phyloP scores from a whole-genome alignment of 176 grass and related monocot genomes.

The Eleusine indica region DNA sequence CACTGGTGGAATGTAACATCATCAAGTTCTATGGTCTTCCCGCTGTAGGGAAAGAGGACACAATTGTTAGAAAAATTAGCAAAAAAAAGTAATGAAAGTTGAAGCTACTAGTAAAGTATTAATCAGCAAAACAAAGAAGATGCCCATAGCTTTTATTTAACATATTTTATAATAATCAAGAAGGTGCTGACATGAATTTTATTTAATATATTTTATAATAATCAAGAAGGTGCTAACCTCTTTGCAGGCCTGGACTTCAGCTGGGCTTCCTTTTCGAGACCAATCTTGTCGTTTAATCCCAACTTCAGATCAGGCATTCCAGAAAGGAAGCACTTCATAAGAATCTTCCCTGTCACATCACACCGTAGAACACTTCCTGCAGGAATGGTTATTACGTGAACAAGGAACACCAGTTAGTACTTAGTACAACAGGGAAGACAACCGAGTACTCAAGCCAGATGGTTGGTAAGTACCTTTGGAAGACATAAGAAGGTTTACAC shows the following conservation, averaged over 20 bases:
- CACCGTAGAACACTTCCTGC: slow-evolving; percentile 95
- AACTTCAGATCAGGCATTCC: slow-evolving; percentile 99
- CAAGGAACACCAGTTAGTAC: slow-evolving; percentile 20
- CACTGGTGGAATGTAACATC: slow-evolving; percentile 99
- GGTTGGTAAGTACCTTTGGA: slow-evolving; percentile 79
- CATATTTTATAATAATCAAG: background rate
- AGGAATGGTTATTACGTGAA: slow-evolving; percentile 31
- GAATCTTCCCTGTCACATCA: slow-evolving; percentile 97
- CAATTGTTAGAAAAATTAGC: slow-evolving; percentile 6
- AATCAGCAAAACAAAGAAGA: slow-evolving; percentile 34
- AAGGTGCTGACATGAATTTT: background rate
- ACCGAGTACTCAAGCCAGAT: background rate
- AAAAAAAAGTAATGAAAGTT: background rate
- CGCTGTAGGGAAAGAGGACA: slow-evolving; percentile 54
- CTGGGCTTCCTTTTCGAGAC: slow-evolving; percentile 97
- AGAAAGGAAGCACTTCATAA: slow-evolving; percentile 99
- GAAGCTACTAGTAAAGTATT: slow-evolving; percentile 27
- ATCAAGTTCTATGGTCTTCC: slow-evolving; percentile 99
- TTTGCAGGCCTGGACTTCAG: slow-evolving; percentile 93
- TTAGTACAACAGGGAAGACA: slow-evolving; percentile 23
- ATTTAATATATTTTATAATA: background rate
- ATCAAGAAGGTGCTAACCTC: slow-evolving; percentile 52
- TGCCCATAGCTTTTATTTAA: background rate
- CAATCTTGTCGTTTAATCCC: slow-evolving; percentile 98
- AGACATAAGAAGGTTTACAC: slow-evolving; percentile 99